These are phyloP conservation scores for Lipomyces anomalus DNA, from an alignment of 805 yeast species.

Conservation along the genomic window DNA sequence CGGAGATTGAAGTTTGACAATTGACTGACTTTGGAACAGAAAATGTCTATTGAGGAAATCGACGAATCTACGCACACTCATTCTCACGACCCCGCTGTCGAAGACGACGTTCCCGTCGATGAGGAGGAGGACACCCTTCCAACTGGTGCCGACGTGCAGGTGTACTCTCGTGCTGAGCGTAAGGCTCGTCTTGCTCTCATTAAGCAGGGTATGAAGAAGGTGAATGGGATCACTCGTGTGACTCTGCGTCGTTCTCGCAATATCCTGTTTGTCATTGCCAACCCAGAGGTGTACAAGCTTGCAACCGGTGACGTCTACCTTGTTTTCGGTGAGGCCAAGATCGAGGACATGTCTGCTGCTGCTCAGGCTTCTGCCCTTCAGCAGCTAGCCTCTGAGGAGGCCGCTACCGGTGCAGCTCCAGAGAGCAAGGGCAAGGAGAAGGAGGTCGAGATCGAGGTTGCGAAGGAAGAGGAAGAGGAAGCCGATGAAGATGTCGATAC, in stretches of 20 bases:
- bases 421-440: constrained; percentile 21
- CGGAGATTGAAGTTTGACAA: too few relatives aligned
- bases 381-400: constrained; percentile 42
- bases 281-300: constrained; percentile 93
- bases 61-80: constrained; percentile 11
- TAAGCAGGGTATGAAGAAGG: constrained; percentile 83
- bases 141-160: constrained; percentile 75
- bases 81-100: constrained; percentile 3
- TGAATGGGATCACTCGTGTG: constrained; percentile 90
- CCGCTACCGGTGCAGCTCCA: constrained; percentile 38
- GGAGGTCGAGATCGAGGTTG: constrained; percentile 56
- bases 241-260: constrained; percentile 83
- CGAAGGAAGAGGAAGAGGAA: constrained; percentile 47
- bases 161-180: constrained; percentile 86
- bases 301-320: constrained; percentile 86
- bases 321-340: constrained; percentile 97
- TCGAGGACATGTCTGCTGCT: constrained; percentile 85
- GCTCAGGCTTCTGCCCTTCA: constrained; percentile 73
- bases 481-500: constrained; percentile 78
- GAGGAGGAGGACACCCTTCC: constrained; percentile 47
- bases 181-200: constrained; percentile 87
- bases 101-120: constrained; percentile 34
- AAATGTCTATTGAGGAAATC: constrained; percentile 27
- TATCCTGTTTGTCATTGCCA: constrained; percentile 83
- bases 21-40: too few relatives aligned